Evolutionary conservation across 176 grass and related monocot genomes (phyloP).

Genomic region (Panicum miliaceum): DNA sequence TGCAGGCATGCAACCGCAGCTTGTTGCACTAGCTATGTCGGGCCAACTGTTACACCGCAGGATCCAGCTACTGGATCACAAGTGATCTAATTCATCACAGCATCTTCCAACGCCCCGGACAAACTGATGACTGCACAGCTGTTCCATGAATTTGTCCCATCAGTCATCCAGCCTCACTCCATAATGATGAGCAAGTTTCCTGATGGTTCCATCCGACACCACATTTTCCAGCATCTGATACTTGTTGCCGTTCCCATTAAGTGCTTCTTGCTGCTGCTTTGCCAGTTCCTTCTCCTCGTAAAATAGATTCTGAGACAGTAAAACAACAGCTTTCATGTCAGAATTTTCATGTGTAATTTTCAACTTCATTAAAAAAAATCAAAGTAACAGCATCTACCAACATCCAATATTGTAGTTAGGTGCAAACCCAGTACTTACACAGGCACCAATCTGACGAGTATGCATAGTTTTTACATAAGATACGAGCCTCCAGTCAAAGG

Average conservation of each 20-base stretch:
- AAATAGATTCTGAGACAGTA: constrained; percentile 44
- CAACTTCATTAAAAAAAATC: background rate
- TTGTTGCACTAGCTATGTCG: background rate
- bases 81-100: background rate
- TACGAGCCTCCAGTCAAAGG: background rate
- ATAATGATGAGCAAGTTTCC: constrained; percentile 52
- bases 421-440: background rate
- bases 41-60: background rate
- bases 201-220: constrained; percentile 34
- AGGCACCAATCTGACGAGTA: constrained; percentile 1
- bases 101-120: background rate
- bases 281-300: constrained; percentile 63
- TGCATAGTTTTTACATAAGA: background rate
- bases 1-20: background rate
- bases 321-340: background rate
- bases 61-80: background rate
- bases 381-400: background rate
- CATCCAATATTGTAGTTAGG: background rate
- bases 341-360: background rate
- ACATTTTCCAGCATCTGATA: constrained; percentile 54
- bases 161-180: constrained; percentile 48
- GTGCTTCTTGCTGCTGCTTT: constrained; percentile 52
- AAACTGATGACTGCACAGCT: background rate
- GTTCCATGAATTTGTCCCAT: background rate
- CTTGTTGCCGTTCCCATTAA: constrained; percentile 53